These are phyloP conservation scores for Ballota nigra DNA, from an alignment of 257 asterid genomes.

Conservation along the genomic window DNA sequence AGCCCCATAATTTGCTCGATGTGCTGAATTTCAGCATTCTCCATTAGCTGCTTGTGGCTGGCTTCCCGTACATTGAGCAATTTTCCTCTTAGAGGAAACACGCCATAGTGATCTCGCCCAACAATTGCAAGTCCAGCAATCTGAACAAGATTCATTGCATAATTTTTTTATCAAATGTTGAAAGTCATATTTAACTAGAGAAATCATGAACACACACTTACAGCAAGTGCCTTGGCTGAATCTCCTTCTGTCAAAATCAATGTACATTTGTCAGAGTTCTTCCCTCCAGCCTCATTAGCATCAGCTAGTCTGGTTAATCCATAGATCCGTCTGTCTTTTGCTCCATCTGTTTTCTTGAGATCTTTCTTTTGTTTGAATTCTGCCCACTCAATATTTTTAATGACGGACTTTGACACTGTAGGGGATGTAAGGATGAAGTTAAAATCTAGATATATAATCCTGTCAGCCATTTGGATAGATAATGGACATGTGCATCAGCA, in stretches of 20 bases:
- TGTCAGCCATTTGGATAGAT: conserved; percentile 5
- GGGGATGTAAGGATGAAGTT: neutral
- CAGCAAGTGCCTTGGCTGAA: conserved; percentile 98
- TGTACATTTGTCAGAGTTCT: conserved; percentile 76
- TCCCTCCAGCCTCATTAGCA: conserved; percentile 95
- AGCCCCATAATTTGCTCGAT: conserved; percentile 91
- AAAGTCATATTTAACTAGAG: neutral
- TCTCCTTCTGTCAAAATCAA: conserved; percentile 98
- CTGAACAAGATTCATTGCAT: conserved; percentile 36
- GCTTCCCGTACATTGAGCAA: conserved; percentile 98
- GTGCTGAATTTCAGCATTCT: conserved; percentile 73
- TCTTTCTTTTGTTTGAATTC: conserved; percentile 87
- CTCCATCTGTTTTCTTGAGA: conserved; percentile 92
- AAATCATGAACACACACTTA: conserved; percentile 33
- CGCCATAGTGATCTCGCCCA: conserved; percentile 89
- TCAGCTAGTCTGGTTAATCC: conserved; percentile 76
- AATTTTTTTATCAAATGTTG: neutral
- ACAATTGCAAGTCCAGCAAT: conserved; percentile 88
- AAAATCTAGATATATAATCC: neutral
- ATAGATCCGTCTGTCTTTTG: conserved; percentile 55
- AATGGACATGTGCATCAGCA: conserved; percentile 3
- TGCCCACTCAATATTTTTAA: conserved; percentile 89
- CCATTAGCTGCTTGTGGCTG: conserved; percentile 73
- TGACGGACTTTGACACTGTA: conserved; percentile 89
- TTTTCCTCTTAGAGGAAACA: conserved; percentile 91